These are phyloP conservation scores for Rugosomyces carneus DNA, from an alignment of 1,284 basidiomycete species.

Conservation along the genomic window DNA sequence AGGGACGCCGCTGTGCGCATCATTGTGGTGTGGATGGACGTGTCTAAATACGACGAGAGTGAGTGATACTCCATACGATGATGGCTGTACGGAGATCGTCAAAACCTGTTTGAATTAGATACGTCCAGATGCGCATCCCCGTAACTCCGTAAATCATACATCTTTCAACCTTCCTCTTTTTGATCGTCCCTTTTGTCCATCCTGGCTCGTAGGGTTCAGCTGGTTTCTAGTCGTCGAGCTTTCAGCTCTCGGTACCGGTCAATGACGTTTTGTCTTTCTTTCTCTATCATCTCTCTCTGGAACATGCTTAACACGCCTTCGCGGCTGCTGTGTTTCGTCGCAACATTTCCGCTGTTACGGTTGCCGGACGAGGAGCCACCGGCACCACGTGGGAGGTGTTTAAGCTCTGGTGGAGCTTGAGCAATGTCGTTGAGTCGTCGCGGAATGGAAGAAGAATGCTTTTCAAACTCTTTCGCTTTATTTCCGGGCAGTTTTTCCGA, in stretches of 20 bases:
- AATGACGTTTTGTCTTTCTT: constrained; percentile 65
- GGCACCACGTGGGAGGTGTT: constrained; percentile 21
- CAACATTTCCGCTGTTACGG: no score
- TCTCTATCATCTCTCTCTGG: constrained; percentile 69
- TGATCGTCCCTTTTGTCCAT: not conserved
- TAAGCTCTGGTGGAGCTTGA: constrained; percentile 55
- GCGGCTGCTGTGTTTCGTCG: constrained; percentile 7
- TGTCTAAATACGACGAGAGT: no score
- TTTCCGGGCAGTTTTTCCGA: constrained; percentile 17
- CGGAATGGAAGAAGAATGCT: constrained; percentile 48
- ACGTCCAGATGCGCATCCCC: not conserved
- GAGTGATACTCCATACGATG: not conserved
- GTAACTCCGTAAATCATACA: not conserved
- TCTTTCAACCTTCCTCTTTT: constrained; percentile 1
- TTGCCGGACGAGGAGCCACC: not conserved
- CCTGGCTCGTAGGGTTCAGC: constrained; percentile 13
- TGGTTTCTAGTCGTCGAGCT: constrained; percentile 28
- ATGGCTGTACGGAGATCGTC: not conserved
- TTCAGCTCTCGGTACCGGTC: constrained; percentile 64
- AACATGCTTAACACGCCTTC: constrained; percentile 62
- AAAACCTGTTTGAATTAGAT: no score
- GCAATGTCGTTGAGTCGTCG: constrained; percentile 40
- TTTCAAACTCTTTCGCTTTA: constrained; percentile 50
- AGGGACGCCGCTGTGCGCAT: not conserved
- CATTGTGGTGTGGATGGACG: not conserved